Conservation (phyloP, 495 filamentous ascomycete genomes). For the Hypoxylon cercidicola region DNA sequence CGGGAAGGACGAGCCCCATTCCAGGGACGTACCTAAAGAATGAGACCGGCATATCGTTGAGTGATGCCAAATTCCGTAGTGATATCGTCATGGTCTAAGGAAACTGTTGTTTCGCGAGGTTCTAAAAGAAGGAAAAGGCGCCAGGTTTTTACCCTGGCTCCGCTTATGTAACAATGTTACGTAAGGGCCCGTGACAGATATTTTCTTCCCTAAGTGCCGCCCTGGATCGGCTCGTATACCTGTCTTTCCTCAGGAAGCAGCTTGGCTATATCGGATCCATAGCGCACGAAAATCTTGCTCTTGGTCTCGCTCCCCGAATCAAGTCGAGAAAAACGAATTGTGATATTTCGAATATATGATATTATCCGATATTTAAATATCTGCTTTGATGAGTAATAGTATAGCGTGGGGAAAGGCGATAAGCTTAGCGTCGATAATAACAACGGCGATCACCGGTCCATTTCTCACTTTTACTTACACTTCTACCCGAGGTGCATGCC, state of each 20-base stretch:
- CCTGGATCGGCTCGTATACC: background rate
- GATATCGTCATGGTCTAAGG: no score
- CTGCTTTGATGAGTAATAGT: no score
- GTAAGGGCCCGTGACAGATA: no score
- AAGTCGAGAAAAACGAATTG: background rate
- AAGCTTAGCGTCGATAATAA: no score
- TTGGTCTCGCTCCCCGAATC: background rate
- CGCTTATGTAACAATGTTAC: no score
- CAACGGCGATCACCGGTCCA: background rate
- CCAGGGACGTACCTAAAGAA: background rate
- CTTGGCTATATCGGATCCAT: background rate
- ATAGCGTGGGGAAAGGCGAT: no score
- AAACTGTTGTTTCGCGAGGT: no score
- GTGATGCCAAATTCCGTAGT: background rate
- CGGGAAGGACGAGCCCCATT: background rate
- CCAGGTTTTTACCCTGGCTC: no score
- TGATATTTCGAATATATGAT: no score
- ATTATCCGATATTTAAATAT: no score
- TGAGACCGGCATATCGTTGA: background rate
- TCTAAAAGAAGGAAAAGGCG: no score
- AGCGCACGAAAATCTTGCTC: background rate
- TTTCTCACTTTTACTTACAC: background rate
- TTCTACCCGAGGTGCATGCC: constrained; percentile 8
- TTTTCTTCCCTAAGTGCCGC: background rate
- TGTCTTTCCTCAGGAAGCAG: background rate